phyloP scores from a whole-genome alignment of 768 basidiomycete species.

The Suillus clintonianus region DNA sequence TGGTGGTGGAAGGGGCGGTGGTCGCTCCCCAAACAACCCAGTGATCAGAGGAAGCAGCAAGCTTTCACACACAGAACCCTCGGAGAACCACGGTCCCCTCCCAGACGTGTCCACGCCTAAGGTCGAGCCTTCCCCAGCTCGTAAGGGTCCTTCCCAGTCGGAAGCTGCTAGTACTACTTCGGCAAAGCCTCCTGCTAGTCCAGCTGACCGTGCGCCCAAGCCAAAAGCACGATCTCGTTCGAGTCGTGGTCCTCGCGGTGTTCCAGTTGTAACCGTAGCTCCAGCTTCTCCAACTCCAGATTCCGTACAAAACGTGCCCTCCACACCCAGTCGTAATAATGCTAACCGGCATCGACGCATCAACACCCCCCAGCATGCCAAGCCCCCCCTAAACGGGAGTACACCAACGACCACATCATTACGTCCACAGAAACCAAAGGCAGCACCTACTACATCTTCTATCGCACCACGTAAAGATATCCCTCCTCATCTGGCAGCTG shows the following conservation, averaged over 20 bases:
- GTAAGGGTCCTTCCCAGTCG: constrained; percentile 20
- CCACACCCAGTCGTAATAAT: constrained; percentile 43
- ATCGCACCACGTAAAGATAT: constrained; percentile 49
- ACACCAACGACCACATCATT: constrained; percentile 20
- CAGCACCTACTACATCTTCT: constrained; percentile 22
- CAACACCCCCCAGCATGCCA: constrained; percentile 40
- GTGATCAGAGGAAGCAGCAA: constrained; percentile 23
- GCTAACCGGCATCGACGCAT: constrained; percentile 54
- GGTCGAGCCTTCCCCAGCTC: constrained; percentile 11
- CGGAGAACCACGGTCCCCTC: constrained; percentile 19
- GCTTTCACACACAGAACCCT: constrained; percentile 19
- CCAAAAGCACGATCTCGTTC: constrained; percentile 22
- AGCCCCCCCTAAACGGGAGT: constrained; percentile 15
- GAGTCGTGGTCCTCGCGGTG: constrained; percentile 16
- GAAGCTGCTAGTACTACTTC: constrained; percentile 19
- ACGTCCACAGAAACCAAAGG: constrained; percentile 38
- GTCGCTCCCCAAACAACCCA: constrained; percentile 26
- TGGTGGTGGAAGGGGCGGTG: constrained; percentile 29
- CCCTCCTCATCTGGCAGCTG: constrained; percentile 54
- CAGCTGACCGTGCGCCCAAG: constrained; percentile 20
- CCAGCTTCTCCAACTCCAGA: constrained; percentile 22
- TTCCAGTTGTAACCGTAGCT: constrained; percentile 22
- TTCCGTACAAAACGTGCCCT: constrained; percentile 21
- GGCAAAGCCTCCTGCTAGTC: constrained; percentile 23
- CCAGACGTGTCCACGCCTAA: constrained; percentile 15